Conservation (phyloP, 1,139 yeast species). For the Yamadazyma taylorii region DNA sequence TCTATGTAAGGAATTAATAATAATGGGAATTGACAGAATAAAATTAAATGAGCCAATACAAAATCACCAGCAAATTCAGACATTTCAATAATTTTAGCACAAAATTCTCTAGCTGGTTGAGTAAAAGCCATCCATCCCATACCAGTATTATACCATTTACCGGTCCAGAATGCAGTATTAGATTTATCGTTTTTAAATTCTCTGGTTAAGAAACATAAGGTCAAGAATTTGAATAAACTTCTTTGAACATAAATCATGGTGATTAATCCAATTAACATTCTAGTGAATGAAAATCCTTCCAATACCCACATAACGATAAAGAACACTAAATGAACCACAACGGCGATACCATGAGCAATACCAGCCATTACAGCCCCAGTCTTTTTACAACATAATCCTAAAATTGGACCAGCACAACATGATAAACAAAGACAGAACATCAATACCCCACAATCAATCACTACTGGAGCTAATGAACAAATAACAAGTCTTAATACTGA, state of each 20-base stretch:
- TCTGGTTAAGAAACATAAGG: constrained; percentile 80
- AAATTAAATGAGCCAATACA: constrained; percentile 81
- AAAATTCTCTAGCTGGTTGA: constrained; percentile 94
- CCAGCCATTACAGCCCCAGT: constrained; percentile 98
- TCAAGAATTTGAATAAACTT: constrained; percentile 80
- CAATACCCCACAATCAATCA: constrained; percentile 81
- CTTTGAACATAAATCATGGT: constrained; percentile 89
- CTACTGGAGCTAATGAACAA: constrained; percentile 92
- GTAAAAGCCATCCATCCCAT: constrained; percentile 95
- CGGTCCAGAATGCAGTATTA: constrained; percentile 99
- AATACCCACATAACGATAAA: constrained; percentile 96
- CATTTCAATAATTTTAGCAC: constrained; percentile 90
- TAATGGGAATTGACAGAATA: constrained; percentile 88
- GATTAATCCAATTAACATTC: constrained; percentile 83
- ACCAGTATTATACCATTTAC: constrained; percentile 97
- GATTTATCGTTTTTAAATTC: constrained; percentile 97
- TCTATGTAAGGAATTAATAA: constrained; percentile 85
- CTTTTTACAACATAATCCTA: constrained; percentile 95
- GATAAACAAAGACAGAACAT: constrained; percentile 74
- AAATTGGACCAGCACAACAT: constrained; percentile 96
- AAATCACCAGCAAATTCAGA: constrained; percentile 98
- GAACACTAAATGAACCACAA: constrained; percentile 78
- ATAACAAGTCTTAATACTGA: constrained; percentile 82
- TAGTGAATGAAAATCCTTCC: constrained; percentile 87
- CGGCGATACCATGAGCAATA: constrained; percentile 93